Evolutionary conservation across 495 filamentous ascomycete genomes (phyloP), one percentile per base, ranked within the genome.

Genomic region (Hyaloscypha hepaticicola): DNA sequence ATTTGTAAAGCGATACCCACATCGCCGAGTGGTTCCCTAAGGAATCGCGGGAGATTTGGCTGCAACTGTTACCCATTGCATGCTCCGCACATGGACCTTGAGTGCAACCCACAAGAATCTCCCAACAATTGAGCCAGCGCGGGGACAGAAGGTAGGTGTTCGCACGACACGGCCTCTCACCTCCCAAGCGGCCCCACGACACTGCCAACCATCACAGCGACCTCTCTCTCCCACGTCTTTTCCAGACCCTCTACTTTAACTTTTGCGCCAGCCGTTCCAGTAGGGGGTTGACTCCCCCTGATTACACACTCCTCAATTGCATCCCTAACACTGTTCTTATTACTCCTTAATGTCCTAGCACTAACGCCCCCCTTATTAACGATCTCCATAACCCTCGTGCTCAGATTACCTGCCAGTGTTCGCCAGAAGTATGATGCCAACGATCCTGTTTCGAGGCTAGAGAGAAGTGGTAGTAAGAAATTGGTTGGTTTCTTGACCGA

Each of bases 361-460:
- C 88, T 88, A 2, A 91, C 88, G 3, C 93, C 93, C 1, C 96
- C 95, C 61, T 90, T 85, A 41, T 79, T 82, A 21, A 94, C 68
- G 50, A 98, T 90, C 65, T 98, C 93, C 70, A 90, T 86, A 1
- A 96, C 91, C 9, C 92, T 85, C 2, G 84, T 75, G 16, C 89
- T 85, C 57, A 98, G 83, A 45, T 85, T 87, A 0, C 89, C 86
- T 0, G 95, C 95, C 65, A 98, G 82, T 19, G 87, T 87, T 27
- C 95, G 82, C 90, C 94, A 98, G 78, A 96, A 99, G 69, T 92
- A 93, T 0, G 91, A 95, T 5, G 91, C 86, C 24, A 99, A 78
- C 0, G 90, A 93, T 0, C 89, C 84, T 0, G 93, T 96, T 73
- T 99, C 95, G 21, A 99, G 82, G 26, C 88, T 80, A n/a, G 80